These are phyloP conservation scores for Juglanconis juglandina DNA, from an alignment of 2,329 filamentous ascomycete genomes.

Conservation along the genomic window DNA sequence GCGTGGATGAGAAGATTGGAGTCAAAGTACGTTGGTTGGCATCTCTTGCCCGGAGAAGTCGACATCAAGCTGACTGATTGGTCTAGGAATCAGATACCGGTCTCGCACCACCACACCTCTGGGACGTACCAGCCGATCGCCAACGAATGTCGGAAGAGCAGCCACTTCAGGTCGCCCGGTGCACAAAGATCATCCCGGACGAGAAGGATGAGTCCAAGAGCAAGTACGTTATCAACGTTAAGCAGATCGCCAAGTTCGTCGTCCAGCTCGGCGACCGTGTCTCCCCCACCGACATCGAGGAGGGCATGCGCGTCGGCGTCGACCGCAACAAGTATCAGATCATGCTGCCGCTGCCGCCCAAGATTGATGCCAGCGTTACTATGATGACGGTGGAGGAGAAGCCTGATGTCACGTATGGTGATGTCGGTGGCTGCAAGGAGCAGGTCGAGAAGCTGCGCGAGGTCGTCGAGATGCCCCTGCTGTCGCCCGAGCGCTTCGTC, in stretches of 20 bases:
- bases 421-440: slow-evolving; percentile 98
- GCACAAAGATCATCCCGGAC: slow-evolving; percentile 98
- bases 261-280: slow-evolving; percentile 96
- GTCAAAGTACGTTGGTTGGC: slow-evolving; percentile 56
- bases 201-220: slow-evolving; percentile 95
- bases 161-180: slow-evolving; percentile 92
- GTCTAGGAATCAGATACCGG: slow-evolving; percentile 92
- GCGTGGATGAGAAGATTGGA: slow-evolving; percentile 97
- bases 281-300: slow-evolving; percentile 97
- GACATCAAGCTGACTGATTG: slow-evolving; percentile 1
- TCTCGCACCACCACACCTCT: slow-evolving; percentile 94
- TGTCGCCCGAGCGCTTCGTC: slow-evolving; percentile 95
- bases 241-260: slow-evolving; percentile 99
- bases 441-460: slow-evolving; percentile 99
- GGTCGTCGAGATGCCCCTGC: slow-evolving; percentile 95
- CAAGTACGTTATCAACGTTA: slow-evolving; percentile 99
- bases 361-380: slow-evolving; percentile 97
- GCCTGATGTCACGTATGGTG: slow-evolving; percentile 97
- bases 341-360: slow-evolving; percentile 88
- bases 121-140: slow-evolving; percentile 95
- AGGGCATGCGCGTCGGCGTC: slow-evolving; percentile 97
- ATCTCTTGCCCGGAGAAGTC: background rate
- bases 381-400: slow-evolving; percentile 99
- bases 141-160: slow-evolving; percentile 99
- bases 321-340: slow-evolving; percentile 99